These are phyloP conservation scores for Malus asiatica DNA, from an alignment of 306 rosid species.

Conservation along the genomic window DNA sequence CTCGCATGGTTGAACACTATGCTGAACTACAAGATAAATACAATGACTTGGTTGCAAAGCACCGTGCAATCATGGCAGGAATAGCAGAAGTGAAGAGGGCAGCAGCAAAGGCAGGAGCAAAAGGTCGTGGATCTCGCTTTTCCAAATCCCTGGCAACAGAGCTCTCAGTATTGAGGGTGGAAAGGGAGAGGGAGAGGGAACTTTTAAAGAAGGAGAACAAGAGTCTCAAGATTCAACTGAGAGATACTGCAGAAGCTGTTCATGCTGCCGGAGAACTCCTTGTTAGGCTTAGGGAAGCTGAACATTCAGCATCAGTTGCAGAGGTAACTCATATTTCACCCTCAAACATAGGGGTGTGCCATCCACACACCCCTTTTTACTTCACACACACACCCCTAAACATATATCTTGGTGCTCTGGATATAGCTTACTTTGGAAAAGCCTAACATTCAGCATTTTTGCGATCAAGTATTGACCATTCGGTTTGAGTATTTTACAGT, in stretches of 20 bases:
- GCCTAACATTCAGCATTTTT: too few relatives aligned
- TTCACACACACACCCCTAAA: background rate
- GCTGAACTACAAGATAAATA: slow-evolving; percentile 87
- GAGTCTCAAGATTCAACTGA: slow-evolving; percentile 75
- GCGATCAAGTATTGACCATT: too few relatives aligned
- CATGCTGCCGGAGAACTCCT: slow-evolving; percentile 98
- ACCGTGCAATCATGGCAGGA: slow-evolving; percentile 83
- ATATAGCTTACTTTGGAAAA: too few relatives aligned
- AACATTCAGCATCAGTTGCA: slow-evolving; percentile 60
- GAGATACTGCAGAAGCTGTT: slow-evolving; percentile 98
- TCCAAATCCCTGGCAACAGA: slow-evolving; percentile 83
- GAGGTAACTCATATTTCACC: slow-evolving; percentile 45
- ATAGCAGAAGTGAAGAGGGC: slow-evolving; percentile 88
- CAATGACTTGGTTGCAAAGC: slow-evolving; percentile 62
- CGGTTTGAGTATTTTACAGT: too few relatives aligned
- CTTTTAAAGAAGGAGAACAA: slow-evolving; percentile 71
- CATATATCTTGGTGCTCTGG: background rate
- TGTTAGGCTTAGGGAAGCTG: slow-evolving; percentile 91
- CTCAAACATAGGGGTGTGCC: background rate
- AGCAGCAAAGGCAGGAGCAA: slow-evolving; percentile 71
- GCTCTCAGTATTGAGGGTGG: slow-evolving; percentile 80
- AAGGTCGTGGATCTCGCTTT: slow-evolving; percentile 74
- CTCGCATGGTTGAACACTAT: slow-evolving; percentile 88
- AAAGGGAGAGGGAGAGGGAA: slow-evolving; percentile 87
- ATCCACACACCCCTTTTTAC: too few relatives aligned